Base-by-base conservation (phyloP, 2,329 filamentous ascomycete species). In the Neonectria coccinea region DNA sequence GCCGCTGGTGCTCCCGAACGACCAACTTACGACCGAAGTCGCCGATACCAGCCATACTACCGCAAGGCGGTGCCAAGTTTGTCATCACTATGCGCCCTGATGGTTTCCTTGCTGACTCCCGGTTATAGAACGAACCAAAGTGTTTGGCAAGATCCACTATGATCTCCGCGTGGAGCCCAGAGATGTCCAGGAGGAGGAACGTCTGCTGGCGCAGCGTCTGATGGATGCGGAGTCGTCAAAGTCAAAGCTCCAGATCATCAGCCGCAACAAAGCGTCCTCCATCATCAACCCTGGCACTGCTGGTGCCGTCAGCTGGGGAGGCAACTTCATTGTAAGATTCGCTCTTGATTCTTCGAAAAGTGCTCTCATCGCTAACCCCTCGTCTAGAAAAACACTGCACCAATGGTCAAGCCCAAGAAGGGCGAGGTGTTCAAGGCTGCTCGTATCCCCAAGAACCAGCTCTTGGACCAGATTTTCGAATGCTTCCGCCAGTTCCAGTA, bases 401-500 rank as follows among this genome's bases (percentile, higher is more conserved):
- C 80, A 50, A 75, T 81, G 55, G 78, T 81, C 73, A 87, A 89
- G 77, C 81, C 85, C 66, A 85, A 90, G 79, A 89, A 88, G 80
- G 82, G 87, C 77, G 90, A 92, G 72, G 90, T 93, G 80, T 74
- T 81, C 78, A 97, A 98, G 83, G 91, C 92, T 29, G 92, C 93
- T 36, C 94, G 96, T 80, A 94, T 98, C 80, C 90, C 93, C 48
- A 90, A 94, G 79, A 91, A 93, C 83, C 91, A 96, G 74, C 89
- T 99, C 67, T 82, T 97, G 80, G 94, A 97, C 80, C 86, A 88
- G 68, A 89, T 99, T 66, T 94, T 95, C 83, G 82, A 86, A 53
- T 91, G 90, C 76, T 99, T 97, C 88, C 88, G 90, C 61, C 84
- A 91, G 74, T 97, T 92, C 84, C 89, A 91, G 73, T 98, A 96